phyloP scores from a whole-genome alignment of 2,329 filamentous ascomycete genomes.

The Coniochaeta pulveracea region DNA sequence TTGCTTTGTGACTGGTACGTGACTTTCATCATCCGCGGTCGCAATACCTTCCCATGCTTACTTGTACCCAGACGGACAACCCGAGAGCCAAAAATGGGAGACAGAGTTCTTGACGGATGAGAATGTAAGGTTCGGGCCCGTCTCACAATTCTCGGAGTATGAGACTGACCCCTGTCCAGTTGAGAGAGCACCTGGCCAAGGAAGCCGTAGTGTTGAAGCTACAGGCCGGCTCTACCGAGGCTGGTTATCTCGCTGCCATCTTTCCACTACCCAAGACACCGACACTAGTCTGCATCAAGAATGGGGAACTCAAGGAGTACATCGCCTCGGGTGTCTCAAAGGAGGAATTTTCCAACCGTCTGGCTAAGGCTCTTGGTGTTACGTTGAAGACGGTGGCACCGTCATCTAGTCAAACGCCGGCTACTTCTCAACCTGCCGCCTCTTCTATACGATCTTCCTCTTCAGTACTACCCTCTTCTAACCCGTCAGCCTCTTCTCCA shows the following conservation, averaged over 20 bases:
- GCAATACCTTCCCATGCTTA: background rate
- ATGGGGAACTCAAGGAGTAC: conserved; percentile 69
- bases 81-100: conserved; percentile 65
- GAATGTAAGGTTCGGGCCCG: conserved; percentile 39
- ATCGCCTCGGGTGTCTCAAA: conserved; percentile 52
- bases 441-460: too few relatives aligned
- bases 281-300: conserved; percentile 69
- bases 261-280: conserved; percentile 73
- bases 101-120: conserved; percentile 50
- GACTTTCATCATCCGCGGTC: background rate
- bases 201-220: conserved; percentile 63
- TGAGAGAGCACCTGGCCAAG: conserved; percentile 42
- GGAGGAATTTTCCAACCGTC: conserved; percentile 51
- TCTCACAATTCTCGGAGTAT: too few relatives aligned
- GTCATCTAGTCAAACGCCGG: background rate
- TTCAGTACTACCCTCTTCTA: too few relatives aligned
- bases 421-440: too few relatives aligned
- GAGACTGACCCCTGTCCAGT: conserved; percentile 23
- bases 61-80: conserved; percentile 47
- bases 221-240: conserved; percentile 64
- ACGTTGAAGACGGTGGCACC: too few relatives aligned
- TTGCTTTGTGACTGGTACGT: conserved; percentile 70
- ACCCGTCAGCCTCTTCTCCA: conserved; percentile 8
- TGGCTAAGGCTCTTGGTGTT: conserved; percentile 23
- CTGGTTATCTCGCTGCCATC: conserved; percentile 69